phyloP scores from a whole-genome alignment of 352 stramenopile species.

The Plasmopara muralis region DNA sequence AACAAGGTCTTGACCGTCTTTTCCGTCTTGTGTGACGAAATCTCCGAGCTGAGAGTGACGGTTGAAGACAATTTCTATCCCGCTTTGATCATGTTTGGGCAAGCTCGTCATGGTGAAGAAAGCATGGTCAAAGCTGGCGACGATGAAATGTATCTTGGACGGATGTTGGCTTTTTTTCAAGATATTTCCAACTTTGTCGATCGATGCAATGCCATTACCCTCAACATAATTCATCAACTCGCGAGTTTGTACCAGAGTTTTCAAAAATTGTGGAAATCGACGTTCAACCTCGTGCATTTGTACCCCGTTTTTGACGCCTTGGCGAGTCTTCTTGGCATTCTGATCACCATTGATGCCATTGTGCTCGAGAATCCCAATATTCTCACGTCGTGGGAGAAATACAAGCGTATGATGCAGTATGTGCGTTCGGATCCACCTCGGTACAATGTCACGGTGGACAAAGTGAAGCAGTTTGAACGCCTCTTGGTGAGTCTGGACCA shows the following conservation, averaged over 20 bases:
- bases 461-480: slow-evolving; percentile 81
- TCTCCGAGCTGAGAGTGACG: slow-evolving; percentile 84
- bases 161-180: slow-evolving; percentile 86
- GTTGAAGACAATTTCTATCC: slow-evolving; percentile 88
- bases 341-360: slow-evolving; percentile 87
- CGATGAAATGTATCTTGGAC: slow-evolving; percentile 78
- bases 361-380: slow-evolving; percentile 86
- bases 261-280: slow-evolving; percentile 85
- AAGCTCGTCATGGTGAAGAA: slow-evolving; percentile 65
- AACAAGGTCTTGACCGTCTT: slow-evolving; percentile 88
- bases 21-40: slow-evolving; percentile 86
- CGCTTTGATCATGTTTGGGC: slow-evolving; percentile 86
- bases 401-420: slow-evolving; percentile 90
- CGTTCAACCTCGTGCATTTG: slow-evolving; percentile 82
- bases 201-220: slow-evolving; percentile 80
- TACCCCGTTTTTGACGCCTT: slow-evolving; percentile 75
- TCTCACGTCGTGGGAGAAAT: slow-evolving; percentile 82
- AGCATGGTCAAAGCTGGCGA: slow-evolving; percentile 62
- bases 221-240: slow-evolving; percentile 89
- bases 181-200: slow-evolving; percentile 89
- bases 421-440: slow-evolving; percentile 71
- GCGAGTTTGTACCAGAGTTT: slow-evolving; percentile 82
- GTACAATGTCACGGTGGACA: slow-evolving; percentile 79
- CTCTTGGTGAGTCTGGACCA: slow-evolving; percentile 83
- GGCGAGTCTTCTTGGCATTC: slow-evolving; percentile 71